These are phyloP conservation scores for Inga leiocalycina DNA, from an alignment of 306 rosid species.

Conservation along the genomic window DNA sequence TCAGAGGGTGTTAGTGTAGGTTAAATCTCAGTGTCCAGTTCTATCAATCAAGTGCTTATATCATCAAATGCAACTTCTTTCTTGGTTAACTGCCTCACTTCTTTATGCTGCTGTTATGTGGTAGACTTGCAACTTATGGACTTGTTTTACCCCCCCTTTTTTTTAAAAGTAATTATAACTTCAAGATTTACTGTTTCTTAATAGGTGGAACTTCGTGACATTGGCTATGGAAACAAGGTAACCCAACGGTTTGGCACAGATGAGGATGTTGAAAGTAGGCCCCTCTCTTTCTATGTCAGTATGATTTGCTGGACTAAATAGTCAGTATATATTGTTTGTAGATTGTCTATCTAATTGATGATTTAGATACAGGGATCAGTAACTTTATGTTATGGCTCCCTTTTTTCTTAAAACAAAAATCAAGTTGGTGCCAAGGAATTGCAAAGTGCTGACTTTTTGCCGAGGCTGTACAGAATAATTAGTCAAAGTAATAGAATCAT, in stretches of 20 bases:
- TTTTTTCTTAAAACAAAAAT: not conserved
- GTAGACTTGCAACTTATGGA: constrained; percentile 18
- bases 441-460: not conserved
- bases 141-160: not conserved
- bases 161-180: not conserved
- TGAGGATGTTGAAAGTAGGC: constrained; percentile 82
- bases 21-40: constrained; percentile 27
- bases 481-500: not conserved
- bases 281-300: constrained; percentile 28
- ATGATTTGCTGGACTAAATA: constrained; percentile 16
- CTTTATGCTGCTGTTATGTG: constrained; percentile 4
- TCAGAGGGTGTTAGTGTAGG: constrained; percentile 11
- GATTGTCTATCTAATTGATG: constrained; percentile 11
- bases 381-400: not conserved
- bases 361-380: not conserved
- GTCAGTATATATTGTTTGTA: constrained; percentile 1
- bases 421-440: not conserved
- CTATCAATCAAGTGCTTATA: constrained; percentile 13
- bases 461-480: not conserved
- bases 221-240: constrained; percentile 83
- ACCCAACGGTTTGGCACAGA: constrained; percentile 68
- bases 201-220: constrained; percentile 92
- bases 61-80: constrained; percentile 14
- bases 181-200: constrained; percentile 37
- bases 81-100: constrained; percentile 15